Evolutionary conservation across 352 stramenopile species (phyloP), one percentile per base, ranked within the genome.

Genomic region (Hyaloperonospora arabidopsidis): DNA sequence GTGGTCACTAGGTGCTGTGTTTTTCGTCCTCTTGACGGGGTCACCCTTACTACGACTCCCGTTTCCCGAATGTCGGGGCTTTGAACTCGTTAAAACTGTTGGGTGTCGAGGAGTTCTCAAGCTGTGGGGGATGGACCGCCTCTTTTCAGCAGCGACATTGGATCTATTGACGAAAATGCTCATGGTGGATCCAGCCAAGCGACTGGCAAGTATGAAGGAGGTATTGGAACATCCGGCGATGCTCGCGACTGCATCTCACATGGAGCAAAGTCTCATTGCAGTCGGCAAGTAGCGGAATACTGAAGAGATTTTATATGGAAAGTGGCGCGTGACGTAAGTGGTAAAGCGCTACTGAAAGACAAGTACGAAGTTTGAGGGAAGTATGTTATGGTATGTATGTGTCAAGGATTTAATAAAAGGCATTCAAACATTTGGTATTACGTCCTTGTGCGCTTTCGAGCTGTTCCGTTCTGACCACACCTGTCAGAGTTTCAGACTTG

Each of bases 21-120:
- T 90, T 23, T 90, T 88, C 61, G 72, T 88, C 40, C 56, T 90
- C 56, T 57, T 90, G 35, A 86, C 80, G 25, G 80, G 80, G 0
- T 84, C 76, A 1, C 77, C 74, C 10, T 55, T 86, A n/a, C 45
- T 74, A 45, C 59, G 54, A 19, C 52, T 74, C 22, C 72, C 74
- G 3, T 74, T 67, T 21, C 61, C 65, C 6, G 63, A 70, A 23
- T 76, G 76, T 59, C 65, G 67, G 45, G 61, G 65, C 1, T 81
- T 83, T 32, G 62, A 72, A 22, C 48, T 72, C 7, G 62, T 85
- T 29, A 65, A 74, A 23, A 60, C 54, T 5, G 61, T 77, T 5
- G 76, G 76, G 17, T 72, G 79, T 49, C 49, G 51, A 14, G 67
- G 64, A 1, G 57, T 87, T 14, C 53, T 87, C 5, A 52, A 63